Evolutionary conservation across 2,329 filamentous ascomycete genomes (phyloP), one percentile per base, ranked within the genome.

Genomic region (Trichophaea hybrida): DNA sequence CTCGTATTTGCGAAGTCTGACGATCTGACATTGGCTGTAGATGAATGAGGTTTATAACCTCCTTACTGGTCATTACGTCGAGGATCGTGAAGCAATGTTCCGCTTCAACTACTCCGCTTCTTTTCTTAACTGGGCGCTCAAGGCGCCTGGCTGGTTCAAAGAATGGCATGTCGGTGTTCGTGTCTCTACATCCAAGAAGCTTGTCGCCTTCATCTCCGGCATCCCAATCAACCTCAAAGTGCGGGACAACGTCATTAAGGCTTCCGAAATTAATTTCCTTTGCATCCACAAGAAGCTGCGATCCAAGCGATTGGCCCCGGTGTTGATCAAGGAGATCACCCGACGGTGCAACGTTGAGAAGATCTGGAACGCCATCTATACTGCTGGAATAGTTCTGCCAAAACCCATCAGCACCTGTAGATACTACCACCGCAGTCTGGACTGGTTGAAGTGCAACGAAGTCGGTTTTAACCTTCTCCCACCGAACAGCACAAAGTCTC

Each of bases 221-320:
- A 87, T 97, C 50, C 93, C 93, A 0, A 84, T 93, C 61, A 80
- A 84, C 65, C 77, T 98, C 59, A 83, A 85, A 56, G 83, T 98
- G 46, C 86, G 90, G 64, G 77, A 85, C 61, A 86, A 86, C 61
- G 75, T 80, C 59, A 74, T 98, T 61, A 80, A 83, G 64, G 84
- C 86, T 67, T 89, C 87, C 54, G 93, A 98, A 73, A 93, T 98
- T 74, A 98, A 98, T 76, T 98, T 97, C 74, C 83, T 98, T 66
- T 94, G 90, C 70, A 85, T 98, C 58, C 93, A 98, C 78, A 97
- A 97, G 78, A 97, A 97, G 75, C 82, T 98, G 35, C 87, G 93
- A 55, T 83, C 86, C 60, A 96, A 97, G 76, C 84, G 93, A 57
- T 81, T 98, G 48, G 84, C 93, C 0, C 93, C 93, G 0, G 86